Conservation (phyloP, 2,329 filamentous ascomycete species). For the Fusarium pseudonygamai region DNA sequence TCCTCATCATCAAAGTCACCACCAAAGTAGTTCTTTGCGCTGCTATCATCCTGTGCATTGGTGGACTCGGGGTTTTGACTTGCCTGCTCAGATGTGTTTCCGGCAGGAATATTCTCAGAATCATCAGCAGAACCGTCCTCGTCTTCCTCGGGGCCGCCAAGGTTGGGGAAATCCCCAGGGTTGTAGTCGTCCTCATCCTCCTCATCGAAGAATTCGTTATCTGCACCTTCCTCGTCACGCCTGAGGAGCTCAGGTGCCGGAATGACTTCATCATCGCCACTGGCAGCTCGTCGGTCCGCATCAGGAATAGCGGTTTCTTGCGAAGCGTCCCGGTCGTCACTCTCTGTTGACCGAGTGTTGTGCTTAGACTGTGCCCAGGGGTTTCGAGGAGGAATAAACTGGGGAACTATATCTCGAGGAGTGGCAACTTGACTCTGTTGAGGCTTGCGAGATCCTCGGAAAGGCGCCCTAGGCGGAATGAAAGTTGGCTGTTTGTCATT, state of each 20-base stretch:
- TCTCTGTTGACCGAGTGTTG: conserved; percentile 10
- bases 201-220: conserved; percentile 8
- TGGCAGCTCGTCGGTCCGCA: not conserved
- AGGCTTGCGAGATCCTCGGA: conserved; percentile 9
- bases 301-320: conserved; percentile 4
- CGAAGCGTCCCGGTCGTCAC: not conserved
- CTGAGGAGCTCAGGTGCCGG: conserved; percentile 2
- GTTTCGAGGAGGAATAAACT: conserved; percentile 15
- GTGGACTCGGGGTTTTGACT: not conserved
- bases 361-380: conserved; percentile 12
- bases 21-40: conserved; percentile 15
- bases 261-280: not conserved
- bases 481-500: conserved; percentile 2
- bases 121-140: not conserved
- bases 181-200: conserved; percentile 12
- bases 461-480: conserved; percentile 28
- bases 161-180: conserved; percentile 10
- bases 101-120: not conserved
- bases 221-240: conserved; percentile 6
- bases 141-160: conserved; percentile 6
- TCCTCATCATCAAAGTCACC: conserved; percentile 16
- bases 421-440: not conserved
- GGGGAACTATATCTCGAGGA: conserved; percentile 11
- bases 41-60: not conserved
- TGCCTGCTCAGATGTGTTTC: not conserved